Percentiles rank a stretch among this genome's conserved stretches.
Evolutionary conservation across 305 asterid genomes (phyloP).

Genomic region (Fraxinus sp.): DNA sequence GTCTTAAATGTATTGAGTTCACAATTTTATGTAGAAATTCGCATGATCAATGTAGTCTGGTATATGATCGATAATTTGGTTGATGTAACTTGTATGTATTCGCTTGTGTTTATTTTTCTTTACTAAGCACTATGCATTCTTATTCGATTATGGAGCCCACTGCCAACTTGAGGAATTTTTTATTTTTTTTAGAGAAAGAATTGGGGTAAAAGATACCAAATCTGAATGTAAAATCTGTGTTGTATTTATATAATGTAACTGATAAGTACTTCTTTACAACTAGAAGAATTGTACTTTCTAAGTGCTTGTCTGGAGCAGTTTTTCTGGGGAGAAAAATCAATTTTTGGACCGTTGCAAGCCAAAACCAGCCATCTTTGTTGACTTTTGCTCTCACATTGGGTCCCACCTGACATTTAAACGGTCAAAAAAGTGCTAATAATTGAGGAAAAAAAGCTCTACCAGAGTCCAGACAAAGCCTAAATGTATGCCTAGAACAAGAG

Average conservation of each 20-base stretch:
- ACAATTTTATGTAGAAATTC: neutral
- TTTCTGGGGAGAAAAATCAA: too few species aligned
- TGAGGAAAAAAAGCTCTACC: too few species aligned
- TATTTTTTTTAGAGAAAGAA: neutral
- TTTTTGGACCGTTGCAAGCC: too few species aligned
- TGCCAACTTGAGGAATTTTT: neutral
- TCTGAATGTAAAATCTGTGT: neutral
- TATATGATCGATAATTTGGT: neutral
- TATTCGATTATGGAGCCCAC: neutral
- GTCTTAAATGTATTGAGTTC: neutral
- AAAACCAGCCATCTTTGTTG: too few species aligned
- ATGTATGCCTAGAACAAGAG: too few species aligned
- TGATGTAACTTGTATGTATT: neutral
- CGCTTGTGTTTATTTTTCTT: neutral
- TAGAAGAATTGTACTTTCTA: too few species aligned
- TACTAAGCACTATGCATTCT: neutral
- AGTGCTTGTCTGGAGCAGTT: too few species aligned
- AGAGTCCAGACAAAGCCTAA: too few species aligned
- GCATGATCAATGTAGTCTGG: neutral
- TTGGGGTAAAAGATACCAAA: neutral
- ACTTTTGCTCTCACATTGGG: too few species aligned
- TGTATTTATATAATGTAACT: neutral
- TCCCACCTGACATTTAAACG: too few species aligned
- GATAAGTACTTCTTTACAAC: neutral
- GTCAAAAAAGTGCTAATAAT: too few species aligned